Evolutionary conservation across 768 basidiomycete species (phyloP).

Genomic region (Porpolomopsis calyptriformis): DNA sequence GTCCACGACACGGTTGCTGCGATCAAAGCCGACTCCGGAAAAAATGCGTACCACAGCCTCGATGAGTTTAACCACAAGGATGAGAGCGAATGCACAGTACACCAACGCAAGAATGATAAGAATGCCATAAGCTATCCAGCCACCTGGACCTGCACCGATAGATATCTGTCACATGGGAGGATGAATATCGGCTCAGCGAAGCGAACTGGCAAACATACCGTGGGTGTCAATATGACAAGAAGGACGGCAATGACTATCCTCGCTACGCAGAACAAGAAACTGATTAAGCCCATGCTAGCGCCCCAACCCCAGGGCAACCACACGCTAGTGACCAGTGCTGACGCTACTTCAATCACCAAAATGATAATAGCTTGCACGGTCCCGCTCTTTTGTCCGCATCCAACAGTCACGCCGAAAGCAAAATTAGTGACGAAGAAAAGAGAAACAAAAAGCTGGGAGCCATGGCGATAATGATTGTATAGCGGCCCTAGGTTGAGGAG

Average conservation of each 20-base stretch:
- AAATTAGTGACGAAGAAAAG: slow-evolving; percentile 77
- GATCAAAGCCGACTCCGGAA: slow-evolving; percentile 74
- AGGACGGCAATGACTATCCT: slow-evolving; percentile 85
- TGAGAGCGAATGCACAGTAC: slow-evolving; percentile 70
- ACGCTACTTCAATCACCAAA: slow-evolving; percentile 76
- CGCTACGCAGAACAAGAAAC: slow-evolving; percentile 86
- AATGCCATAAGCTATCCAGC: slow-evolving; percentile 93
- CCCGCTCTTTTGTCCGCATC: slow-evolving; percentile 82
- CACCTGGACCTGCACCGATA: slow-evolving; percentile 67
- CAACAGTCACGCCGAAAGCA: slow-evolving; percentile 73
- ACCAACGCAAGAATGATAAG: slow-evolving; percentile 74
- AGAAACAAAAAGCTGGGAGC: slow-evolving; percentile 80
- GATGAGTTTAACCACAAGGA: slow-evolving; percentile 75
- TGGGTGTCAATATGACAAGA: slow-evolving; percentile 80
- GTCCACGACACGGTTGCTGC: slow-evolving; percentile 67
- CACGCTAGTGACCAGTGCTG: slow-evolving; percentile 80
- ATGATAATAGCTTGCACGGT: slow-evolving; percentile 88
- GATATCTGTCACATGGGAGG: slow-evolving; percentile 49
- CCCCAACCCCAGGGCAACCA: slow-evolving; percentile 98
- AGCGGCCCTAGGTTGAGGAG: slow-evolving; percentile 83
- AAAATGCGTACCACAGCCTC: slow-evolving; percentile 75
- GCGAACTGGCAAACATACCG: slow-evolving; percentile 41
- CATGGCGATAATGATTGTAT: slow-evolving; percentile 90
- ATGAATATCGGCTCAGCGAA: slow-evolving; percentile 6
- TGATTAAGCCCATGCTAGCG: slow-evolving; percentile 92